These are phyloP conservation scores for Lachancea lanzarotensis DNA, from an alignment of 805 yeast species.

Conservation along the genomic window DNA sequence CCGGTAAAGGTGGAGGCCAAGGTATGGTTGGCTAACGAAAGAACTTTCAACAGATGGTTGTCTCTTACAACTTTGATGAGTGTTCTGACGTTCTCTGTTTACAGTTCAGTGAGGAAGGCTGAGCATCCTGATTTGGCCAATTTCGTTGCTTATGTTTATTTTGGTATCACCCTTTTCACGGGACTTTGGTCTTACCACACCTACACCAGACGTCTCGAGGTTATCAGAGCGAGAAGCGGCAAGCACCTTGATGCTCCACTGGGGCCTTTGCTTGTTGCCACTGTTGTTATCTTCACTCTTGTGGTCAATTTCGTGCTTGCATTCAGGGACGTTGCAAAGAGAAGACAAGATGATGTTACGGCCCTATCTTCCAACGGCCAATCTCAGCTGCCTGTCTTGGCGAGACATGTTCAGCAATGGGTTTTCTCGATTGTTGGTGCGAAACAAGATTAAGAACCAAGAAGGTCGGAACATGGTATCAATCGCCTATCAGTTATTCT, in stretches of 20 bases:
- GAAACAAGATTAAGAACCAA: not conserved
- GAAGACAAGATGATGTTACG: conserved; percentile 5
- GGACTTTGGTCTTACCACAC: conserved; percentile 86
- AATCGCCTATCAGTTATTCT: no score
- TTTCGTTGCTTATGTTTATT: conserved; percentile 68
- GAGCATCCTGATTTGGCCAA: conserved; percentile 60
- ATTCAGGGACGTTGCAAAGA: conserved; percentile 36
- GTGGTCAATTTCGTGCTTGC: conserved; percentile 68
- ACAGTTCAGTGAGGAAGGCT: conserved; percentile 65
- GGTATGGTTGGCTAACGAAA: conserved; percentile 97
- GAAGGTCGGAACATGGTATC: no score
- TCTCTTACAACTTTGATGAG: conserved; percentile 81
- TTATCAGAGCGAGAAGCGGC: conserved; percentile 77
- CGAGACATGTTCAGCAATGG: not conserved
- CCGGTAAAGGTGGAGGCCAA: conserved; percentile 94
- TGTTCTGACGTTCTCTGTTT: conserved; percentile 76
- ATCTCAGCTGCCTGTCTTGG: not conserved
- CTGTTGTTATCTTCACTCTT: conserved; percentile 61
- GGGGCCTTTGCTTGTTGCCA: conserved; percentile 79
- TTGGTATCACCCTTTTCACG: conserved; percentile 71
- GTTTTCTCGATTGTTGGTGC: conserved; percentile 5
- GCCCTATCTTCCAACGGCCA: not conserved
- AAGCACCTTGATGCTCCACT: conserved; percentile 81
- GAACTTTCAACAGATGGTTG: conserved; percentile 94
- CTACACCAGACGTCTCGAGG: conserved; percentile 60